These are phyloP conservation scores for Penicillium paxilli DNA, from an alignment of 495 filamentous ascomycete species.

Conservation along the genomic window DNA sequence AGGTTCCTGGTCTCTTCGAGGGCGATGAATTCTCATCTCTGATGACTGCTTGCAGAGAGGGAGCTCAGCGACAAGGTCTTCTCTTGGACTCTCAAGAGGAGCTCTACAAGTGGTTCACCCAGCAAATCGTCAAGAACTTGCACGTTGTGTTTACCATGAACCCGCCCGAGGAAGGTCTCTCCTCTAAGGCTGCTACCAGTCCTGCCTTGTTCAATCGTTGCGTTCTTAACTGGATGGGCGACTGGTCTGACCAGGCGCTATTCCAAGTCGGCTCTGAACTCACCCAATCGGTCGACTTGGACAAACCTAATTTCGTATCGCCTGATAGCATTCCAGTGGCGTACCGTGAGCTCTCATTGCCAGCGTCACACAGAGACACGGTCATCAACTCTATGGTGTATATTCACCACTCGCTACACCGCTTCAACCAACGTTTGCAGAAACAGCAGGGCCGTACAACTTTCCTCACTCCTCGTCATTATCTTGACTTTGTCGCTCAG, in stretches of 20 bases:
- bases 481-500: conserved; percentile 96
- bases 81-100: conserved; percentile 97
- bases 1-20: conserved; percentile 97
- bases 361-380: conserved; percentile 83
- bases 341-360: conserved; percentile 80
- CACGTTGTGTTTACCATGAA: conserved; percentile 99
- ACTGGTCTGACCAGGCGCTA: conserved; percentile 98
- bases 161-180: conserved; percentile 92
- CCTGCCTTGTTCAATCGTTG: conserved; percentile 98
- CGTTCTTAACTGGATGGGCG: conserved; percentile 99
- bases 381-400: conserved; percentile 98
- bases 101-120: conserved; percentile 99
- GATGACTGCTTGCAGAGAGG: conserved; percentile 98
- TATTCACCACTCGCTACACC: conserved; percentile 90
- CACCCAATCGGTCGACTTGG: conserved; percentile 92
- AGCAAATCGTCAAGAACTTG: conserved; percentile 97
- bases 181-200: conserved; percentile 94
- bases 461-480: conserved; percentile 93
- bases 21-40: conserved; percentile 93
- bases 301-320: conserved; percentile 79
- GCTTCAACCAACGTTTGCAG: conserved; percentile 82
- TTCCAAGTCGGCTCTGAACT: conserved; percentile 97
- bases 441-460: conserved; percentile 90
- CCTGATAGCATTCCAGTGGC: conserved; percentile 91
- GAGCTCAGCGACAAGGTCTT: conserved; percentile 91